phyloP scores from a whole-genome alignment of 345 rosid genomes.

The Punica granatum region DNA sequence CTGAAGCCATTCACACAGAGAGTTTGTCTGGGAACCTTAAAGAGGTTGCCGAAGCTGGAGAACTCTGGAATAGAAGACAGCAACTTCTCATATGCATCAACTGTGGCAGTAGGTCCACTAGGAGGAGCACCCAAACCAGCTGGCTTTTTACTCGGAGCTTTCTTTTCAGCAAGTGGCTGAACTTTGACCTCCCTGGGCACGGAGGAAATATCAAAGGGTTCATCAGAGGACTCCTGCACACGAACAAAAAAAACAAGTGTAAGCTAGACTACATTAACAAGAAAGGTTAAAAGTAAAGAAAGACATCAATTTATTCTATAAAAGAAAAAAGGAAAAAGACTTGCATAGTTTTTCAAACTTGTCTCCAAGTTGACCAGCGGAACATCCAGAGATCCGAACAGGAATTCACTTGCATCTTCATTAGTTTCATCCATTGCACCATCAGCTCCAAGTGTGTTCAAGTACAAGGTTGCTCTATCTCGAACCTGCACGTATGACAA shows the following conservation, averaged over 20 bases:
- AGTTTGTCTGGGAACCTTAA: conserved; percentile 50
- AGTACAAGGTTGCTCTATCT: conserved; percentile 91
- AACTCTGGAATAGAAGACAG: conserved; percentile 82
- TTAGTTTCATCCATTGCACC: conserved; percentile 53
- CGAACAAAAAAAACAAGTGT: background rate
- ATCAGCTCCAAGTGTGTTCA: conserved; percentile 70
- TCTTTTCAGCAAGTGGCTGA: conserved; percentile 88
- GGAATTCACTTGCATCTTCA: conserved; percentile 54
- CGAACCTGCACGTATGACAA: conserved; percentile 52
- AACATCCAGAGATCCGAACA: conserved; percentile 75
- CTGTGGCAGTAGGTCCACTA: conserved; percentile 47
- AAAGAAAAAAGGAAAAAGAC: conserved; percentile 19
- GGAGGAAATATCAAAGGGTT: conserved; percentile 68
- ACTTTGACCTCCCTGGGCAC: conserved; percentile 86
- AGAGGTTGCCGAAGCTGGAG: conserved; percentile 73
- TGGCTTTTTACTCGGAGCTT: conserved; percentile 84
- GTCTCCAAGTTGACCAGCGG: conserved; percentile 86
- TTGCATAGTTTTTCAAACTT: conserved; percentile 83
- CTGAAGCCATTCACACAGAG: background rate
- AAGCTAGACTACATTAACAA: conserved; percentile 10
- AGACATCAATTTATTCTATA: conserved; percentile 11
- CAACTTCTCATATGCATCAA: conserved; percentile 74
- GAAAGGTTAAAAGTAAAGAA: too few relatives aligned
- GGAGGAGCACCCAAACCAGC: conserved; percentile 76
- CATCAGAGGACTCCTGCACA: conserved; percentile 71